These are phyloP conservation scores for Yarrowia sp. DNA, from an alignment of 805 yeast species.

Conservation along the genomic window DNA sequence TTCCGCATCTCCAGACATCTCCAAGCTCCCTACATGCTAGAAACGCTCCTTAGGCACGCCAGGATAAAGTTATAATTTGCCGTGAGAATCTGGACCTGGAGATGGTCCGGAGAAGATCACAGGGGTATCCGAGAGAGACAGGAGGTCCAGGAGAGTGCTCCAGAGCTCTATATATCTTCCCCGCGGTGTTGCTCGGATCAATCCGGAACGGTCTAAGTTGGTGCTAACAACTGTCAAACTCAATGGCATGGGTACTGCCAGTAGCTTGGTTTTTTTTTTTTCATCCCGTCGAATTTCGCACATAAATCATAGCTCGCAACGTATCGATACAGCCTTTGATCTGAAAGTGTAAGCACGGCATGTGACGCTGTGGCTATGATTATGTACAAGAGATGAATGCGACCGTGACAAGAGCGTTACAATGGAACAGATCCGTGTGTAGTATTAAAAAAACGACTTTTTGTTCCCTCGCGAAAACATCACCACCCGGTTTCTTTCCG, in stretches of 20 bases:
- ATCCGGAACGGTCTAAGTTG: not conserved
- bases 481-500: conserved; percentile 23
- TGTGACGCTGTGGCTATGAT: too few relatives aligned
- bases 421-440: too few relatives aligned
- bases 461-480: not conserved
- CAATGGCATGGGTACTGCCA: not conserved
- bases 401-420: too few relatives aligned
- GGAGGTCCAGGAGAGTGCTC: not conserved
- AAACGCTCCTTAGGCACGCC: too few relatives aligned
- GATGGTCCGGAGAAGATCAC: not conserved
- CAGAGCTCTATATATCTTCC: not conserved
- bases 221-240: not conserved
- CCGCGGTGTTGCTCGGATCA: not conserved
- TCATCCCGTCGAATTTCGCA: too few relatives aligned
- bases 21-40: too few relatives aligned
- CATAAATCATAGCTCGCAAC: not conserved
- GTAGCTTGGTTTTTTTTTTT: too few relatives aligned
- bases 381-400: too few relatives aligned
- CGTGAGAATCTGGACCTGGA: not conserved
- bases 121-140: not conserved
- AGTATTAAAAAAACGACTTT: not conserved
- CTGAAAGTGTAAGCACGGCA: too few relatives aligned
- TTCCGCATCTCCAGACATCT: too few relatives aligned
- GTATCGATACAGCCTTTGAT: too few relatives aligned
- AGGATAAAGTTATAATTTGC: not conserved